Base-by-base conservation (phyloP, 495 filamentous ascomycete species). In the Penicillium maclennaniae region DNA sequence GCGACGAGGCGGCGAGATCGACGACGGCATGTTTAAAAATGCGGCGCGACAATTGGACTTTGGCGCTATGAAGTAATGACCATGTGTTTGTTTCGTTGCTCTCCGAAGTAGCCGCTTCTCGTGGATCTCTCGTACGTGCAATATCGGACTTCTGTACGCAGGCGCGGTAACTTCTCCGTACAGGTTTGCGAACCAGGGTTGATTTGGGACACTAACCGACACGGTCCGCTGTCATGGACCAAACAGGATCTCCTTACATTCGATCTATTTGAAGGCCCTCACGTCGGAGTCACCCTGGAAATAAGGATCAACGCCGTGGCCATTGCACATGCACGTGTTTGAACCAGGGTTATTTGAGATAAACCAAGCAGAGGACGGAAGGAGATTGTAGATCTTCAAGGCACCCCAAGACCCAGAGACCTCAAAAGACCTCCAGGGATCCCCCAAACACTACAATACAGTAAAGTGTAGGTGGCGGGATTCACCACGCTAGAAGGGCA, bases 1-100 rank as follows among this genome's bases (percentile, higher is more conserved):
- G 87, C 79, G 89, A 55, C 79, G 85, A 49, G 87, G 83, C n/a
- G 91, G 90, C 0, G 75, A 91, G 43, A 51, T 87, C 43, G 84
- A 89, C 17, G 82, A 86, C 21, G 78, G 81, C 12, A 70, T 81
- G 61, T 74, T 78, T 69, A 68, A 82, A 57, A 89, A 87, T 62
- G 88, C 96, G 23, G 91, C 95, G 28, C 80, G 92, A 57, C 93
- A 87, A 67, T 68, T 98, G 60, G 87, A 97, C 69, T 98, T 97
- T 47, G 57, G 82, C 4, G 75, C 69, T 15, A 69, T 72, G 62
- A 83, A 77, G 70, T 83, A 73, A 71, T 52, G 51, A 46, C 37
- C 12, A 45, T n/a, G 10, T 34, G 1, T 34, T 14, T 31, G 8
- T 2, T 34, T 14, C 31, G 9, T 34, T 34, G 10, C 10, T 34